These are phyloP conservation scores for Megacollybia marginata DNA, from an alignment of 768 basidiomycete genomes.

Conservation along the genomic window DNA sequence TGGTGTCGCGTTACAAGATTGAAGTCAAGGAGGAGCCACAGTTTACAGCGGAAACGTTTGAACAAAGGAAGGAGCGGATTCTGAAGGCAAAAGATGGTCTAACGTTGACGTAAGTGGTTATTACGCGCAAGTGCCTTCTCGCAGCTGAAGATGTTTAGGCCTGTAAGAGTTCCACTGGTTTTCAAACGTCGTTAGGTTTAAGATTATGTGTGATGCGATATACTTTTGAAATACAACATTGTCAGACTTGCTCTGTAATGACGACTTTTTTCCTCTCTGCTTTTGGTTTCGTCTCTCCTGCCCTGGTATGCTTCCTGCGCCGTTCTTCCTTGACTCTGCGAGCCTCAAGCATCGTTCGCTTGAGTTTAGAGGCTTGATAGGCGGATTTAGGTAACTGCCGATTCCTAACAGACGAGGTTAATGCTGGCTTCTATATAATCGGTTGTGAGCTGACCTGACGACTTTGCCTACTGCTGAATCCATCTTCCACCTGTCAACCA, in stretches of 20 bases:
- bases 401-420: constrained; percentile 32
- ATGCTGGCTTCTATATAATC: neutral
- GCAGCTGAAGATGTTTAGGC: constrained; percentile 11
- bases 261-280: constrained; percentile 88
- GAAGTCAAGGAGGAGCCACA: constrained; percentile 43
- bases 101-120: constrained; percentile 36
- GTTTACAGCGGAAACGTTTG: constrained; percentile 38
- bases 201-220: no score
- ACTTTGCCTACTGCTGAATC: constrained; percentile 79
- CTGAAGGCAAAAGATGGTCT: constrained; percentile 26
- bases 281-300: constrained; percentile 81
- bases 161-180: constrained; percentile 23
- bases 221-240: neutral
- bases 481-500: constrained; percentile 84
- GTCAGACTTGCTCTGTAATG: constrained; percentile 66
- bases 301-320: constrained; percentile 80
- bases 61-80: constrained; percentile 35
- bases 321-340: constrained; percentile 89
- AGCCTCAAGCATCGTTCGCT: constrained; percentile 89
- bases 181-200: constrained; percentile 20
- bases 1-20: constrained; percentile 39
- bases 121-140: neutral
- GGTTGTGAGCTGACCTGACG: constrained; percentile 50
- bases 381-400: constrained; percentile 90
- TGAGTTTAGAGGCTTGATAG: constrained; percentile 79